Conservation (phyloP, 2,329 filamentous ascomycete species). For the Colletotrichum sp. region DNA sequence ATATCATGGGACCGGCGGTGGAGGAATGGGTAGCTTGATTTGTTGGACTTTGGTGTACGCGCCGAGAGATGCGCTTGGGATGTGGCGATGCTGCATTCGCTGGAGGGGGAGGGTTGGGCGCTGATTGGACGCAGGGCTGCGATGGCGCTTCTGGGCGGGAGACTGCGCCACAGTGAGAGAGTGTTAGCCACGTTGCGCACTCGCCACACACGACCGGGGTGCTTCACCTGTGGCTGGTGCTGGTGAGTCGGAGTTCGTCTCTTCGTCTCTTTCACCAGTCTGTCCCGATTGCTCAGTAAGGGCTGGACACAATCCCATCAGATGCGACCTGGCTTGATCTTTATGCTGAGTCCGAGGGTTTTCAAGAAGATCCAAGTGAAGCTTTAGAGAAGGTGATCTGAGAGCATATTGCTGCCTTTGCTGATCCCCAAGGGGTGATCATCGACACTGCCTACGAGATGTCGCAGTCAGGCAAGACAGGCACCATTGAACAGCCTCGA, state of each 20-base stretch:
- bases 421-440: neutral
- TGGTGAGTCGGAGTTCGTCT: neutral
- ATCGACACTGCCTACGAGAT: neutral
- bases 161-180: neutral
- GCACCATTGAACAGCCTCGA: neutral
- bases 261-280: neutral
- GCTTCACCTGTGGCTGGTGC: neutral
- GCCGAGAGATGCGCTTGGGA: neutral
- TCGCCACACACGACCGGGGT: neutral
- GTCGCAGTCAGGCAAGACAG: neutral
- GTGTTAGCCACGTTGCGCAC: neutral
- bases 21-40: neutral
- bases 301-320: neutral
- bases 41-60: neutral
- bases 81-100: neutral
- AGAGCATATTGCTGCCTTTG: neutral
- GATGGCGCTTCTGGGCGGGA: neutral
- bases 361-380: neutral
- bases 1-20: neutral
- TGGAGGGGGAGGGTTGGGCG: neutral
- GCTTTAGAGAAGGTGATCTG: neutral
- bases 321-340: neutral
- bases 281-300: neutral
- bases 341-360: fast-evolving
- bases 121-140: neutral